A percentile compares a stretch with the other conserved stretches of the same genome.
These are phyloP conservation scores for Akebia trifoliata DNA, from an alignment of 164 flowering plant genomes.

Conservation along the genomic window DNA sequence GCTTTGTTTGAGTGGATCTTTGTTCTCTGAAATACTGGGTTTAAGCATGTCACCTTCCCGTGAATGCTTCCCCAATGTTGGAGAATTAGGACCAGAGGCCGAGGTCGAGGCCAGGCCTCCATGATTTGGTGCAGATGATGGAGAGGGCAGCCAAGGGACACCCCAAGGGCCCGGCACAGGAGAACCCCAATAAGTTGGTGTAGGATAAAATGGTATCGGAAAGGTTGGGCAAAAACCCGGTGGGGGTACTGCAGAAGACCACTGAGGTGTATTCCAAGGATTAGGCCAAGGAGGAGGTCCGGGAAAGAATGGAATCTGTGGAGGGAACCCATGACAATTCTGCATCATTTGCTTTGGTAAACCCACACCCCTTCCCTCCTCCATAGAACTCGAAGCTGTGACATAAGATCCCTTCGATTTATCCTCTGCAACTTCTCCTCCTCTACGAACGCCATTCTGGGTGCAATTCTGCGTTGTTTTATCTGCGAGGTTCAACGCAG, in stretches of 20 bases:
- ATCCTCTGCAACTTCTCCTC: slow-evolving; percentile 43
- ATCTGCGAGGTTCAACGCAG: slow-evolving; percentile 43
- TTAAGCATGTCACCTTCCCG: slow-evolving; percentile 42
- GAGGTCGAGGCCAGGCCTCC: too few species aligned
- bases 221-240: slow-evolving; percentile 48
- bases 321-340: slow-evolving; percentile 36
- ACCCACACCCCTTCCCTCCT: slow-evolving; percentile 21
- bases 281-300: slow-evolving; percentile 58
- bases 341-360: slow-evolving; percentile 22
- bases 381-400: slow-evolving; percentile 32
- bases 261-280: slow-evolving; percentile 40
- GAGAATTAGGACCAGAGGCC: too few species aligned
- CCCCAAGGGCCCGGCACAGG: too few species aligned
- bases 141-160: slow-evolving; percentile 50
- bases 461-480: slow-evolving; percentile 28
- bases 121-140: too few species aligned
- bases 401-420: slow-evolving; percentile 46
- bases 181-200: slow-evolving; percentile 58
- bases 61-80: slow-evolving; percentile 56
- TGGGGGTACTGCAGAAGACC: slow-evolving; percentile 38
- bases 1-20: slow-evolving; percentile 23
- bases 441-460: too few species aligned
- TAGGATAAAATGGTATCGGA: slow-evolving; percentile 49
- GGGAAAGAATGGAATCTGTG: slow-evolving; percentile 44
- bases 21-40: slow-evolving; percentile 26